Base-by-base conservation (phyloP, 208 protist genomes). In the Trypanosomatidae sp. region DNA sequence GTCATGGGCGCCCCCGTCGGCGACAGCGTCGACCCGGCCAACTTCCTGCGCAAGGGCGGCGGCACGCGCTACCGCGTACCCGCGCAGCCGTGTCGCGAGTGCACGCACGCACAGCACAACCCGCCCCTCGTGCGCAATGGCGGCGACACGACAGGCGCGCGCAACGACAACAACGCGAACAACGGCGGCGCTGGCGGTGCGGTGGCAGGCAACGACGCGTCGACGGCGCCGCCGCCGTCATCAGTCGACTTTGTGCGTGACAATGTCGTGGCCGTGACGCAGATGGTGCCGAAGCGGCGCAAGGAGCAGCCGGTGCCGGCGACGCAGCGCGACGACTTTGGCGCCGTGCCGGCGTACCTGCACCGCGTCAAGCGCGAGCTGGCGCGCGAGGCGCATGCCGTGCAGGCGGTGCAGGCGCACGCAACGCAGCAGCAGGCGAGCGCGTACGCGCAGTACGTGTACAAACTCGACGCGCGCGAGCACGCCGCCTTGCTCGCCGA, bases 191-290 rank as follows among this genome's bases (percentile, higher is more conserved):
- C 6, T 23, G 43, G 18, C 26, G 30, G 11, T 4, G 30, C 18
- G 0, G 43, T 24, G 10, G 15, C 13, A 10, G 30, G 27, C n/a
- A 25, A 47, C 1, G 25, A n/a, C n/a, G 11, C n/a, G n/a, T 11
- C 11, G n/a, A 35, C 11, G 11, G n/a, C 30, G n/a, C 11, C 30
- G 30, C 30, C 11, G 30, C 30, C 11, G n/a, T 35, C 11, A 15
- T 48, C 43, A 5, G 96, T 95, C 49, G 63, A 97, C 44, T 97
- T 94, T 69, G 71, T 96, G 20, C 73, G 65, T 1, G 88, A 82
- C 15, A 97, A 97, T 40, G 93, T 95, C 48, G 88, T 97, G 20
- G 85, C 94, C 23, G 64, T 82, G 11, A 92, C 83, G 55, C 83
- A 86, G 37, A 88, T 92, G 74, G 78, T 87, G 8, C 72, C 89